Conservation (phyloP, 768 basidiomycete species). For the Coprinellus micaceus region DNA sequence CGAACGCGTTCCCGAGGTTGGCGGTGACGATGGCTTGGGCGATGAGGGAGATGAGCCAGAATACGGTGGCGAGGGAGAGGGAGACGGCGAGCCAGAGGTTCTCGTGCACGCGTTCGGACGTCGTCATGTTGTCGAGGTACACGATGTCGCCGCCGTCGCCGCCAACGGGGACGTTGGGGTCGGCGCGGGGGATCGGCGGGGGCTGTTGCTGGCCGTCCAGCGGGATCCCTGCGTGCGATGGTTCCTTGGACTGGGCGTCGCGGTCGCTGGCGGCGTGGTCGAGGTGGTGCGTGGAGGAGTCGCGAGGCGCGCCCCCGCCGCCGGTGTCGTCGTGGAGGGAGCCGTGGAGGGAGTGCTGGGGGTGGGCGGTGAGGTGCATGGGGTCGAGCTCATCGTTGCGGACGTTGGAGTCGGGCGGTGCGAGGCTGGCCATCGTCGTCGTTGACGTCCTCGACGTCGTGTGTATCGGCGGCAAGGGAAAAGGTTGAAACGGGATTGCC, state of each 20-base stretch:
- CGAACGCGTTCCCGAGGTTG: too few relatives aligned
- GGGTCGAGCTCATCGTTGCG: neutral
- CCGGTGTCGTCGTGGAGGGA: neutral
- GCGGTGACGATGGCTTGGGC: conserved; percentile 34
- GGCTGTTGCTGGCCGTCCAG: neutral
- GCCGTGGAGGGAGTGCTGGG: neutral
- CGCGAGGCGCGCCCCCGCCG: too few relatives aligned
- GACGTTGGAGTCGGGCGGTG: neutral
- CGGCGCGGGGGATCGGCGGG: neutral
- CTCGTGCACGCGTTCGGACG: neutral
- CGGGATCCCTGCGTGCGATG: neutral
- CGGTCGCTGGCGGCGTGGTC: neutral
- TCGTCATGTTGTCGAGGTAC: neutral
- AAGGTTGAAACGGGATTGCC: too few relatives aligned
- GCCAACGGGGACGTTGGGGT: neutral
- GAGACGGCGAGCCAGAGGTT: conserved; percentile 38
- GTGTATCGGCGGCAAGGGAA: neutral
- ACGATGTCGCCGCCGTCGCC: neutral
- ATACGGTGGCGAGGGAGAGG: conserved; percentile 69
- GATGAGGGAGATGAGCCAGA: conserved; percentile 62
- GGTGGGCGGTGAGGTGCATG: neutral
- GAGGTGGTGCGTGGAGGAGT: neutral
- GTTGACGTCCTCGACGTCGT: neutral
- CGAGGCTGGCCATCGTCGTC: neutral
- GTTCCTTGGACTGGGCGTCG: neutral